Evolutionary conservation across 192 early-diverging fungal genomes (phyloP).

Genomic region (Blastocladiella britannica): DNA sequence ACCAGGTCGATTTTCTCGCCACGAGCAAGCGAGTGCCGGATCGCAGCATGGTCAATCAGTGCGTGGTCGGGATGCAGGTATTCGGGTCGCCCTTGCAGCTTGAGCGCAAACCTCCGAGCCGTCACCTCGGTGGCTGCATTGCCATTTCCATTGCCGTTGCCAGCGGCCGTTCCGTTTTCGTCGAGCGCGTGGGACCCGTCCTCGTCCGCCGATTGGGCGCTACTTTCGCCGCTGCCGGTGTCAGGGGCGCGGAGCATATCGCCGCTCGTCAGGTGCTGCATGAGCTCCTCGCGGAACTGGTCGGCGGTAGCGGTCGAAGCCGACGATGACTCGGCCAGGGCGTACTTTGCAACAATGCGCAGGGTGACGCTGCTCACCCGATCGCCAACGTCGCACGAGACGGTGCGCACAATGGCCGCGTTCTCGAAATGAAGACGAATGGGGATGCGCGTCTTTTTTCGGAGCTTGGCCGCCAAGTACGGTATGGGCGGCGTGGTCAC

Average conservation of each 20-base stretch:
- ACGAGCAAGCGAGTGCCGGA: neutral
- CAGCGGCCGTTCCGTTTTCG: no score
- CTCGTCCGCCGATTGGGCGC: neutral
- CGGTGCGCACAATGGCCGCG: neutral
- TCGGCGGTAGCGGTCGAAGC: no score
- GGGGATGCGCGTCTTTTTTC: neutral
- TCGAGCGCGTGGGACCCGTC: neutral
- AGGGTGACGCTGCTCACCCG: neutral
- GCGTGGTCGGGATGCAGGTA: neutral
- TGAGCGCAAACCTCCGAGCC: no score
- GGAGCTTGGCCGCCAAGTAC: neutral
- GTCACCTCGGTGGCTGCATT: no score
- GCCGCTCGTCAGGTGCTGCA: no score
- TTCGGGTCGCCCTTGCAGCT: neutral
- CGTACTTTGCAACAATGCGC: neutral
- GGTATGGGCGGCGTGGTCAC: neutral
- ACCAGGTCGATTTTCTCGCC: neutral
- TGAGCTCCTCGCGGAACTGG: no score
- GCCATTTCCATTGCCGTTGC: no score
- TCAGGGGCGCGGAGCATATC: neutral
- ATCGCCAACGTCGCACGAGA: neutral
- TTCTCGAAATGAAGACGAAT: neutral
- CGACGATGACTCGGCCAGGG: neutral
- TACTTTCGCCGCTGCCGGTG: neutral
- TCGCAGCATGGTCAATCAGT: neutral